Percentiles rank a stretch among this genome's conserved stretches.
Evolutionary conservation across 1,284 basidiomycete genomes (phyloP).

Genomic region (Lentinula novae-zelandiae): DNA sequence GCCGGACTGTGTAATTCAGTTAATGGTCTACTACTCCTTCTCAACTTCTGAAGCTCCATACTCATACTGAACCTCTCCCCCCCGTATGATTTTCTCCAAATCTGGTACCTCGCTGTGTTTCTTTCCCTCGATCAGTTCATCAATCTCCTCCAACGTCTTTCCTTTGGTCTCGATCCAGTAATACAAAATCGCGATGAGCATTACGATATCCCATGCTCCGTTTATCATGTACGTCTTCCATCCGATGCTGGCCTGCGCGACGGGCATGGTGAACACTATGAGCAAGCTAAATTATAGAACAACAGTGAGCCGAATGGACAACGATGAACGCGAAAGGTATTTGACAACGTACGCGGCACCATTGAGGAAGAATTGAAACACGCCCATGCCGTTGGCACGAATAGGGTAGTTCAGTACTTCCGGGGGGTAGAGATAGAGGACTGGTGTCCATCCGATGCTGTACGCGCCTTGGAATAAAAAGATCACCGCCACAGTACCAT

Average conservation of each 20-base stretch:
- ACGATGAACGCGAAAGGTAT: not conserved
- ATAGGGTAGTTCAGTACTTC: constrained; percentile 22
- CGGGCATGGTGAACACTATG: constrained; percentile 22
- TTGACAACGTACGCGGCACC: constrained; percentile 17
- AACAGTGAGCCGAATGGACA: not conserved
- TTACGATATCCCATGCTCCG: constrained; percentile 21
- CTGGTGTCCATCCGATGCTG: constrained; percentile 22
- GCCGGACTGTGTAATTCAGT: too few relatives aligned
- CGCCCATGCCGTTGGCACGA: constrained; percentile 23
- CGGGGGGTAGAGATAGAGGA: constrained; percentile 22
- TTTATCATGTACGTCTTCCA: constrained; percentile 25
- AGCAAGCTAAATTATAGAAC: constrained; percentile 14
- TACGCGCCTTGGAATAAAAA: constrained; percentile 23
- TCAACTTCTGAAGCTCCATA: not conserved
- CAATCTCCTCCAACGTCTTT: constrained; percentile 22
- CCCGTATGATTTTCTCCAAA: constrained; percentile 18
- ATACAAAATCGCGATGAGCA: constrained; percentile 17
- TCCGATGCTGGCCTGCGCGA: constrained; percentile 18
- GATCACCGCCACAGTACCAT: constrained; percentile 21
- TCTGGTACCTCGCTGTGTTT: constrained; percentile 19
- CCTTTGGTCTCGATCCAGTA: constrained; percentile 22
- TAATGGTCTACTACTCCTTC: not conserved
- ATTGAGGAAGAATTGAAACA: constrained; percentile 19
- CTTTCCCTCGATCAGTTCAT: constrained; percentile 20
- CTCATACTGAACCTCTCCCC: constrained; percentile 5